phyloP scores from a whole-genome alignment of 768 basidiomycete genomes.

The Rhodotorula babjevae region DNA sequence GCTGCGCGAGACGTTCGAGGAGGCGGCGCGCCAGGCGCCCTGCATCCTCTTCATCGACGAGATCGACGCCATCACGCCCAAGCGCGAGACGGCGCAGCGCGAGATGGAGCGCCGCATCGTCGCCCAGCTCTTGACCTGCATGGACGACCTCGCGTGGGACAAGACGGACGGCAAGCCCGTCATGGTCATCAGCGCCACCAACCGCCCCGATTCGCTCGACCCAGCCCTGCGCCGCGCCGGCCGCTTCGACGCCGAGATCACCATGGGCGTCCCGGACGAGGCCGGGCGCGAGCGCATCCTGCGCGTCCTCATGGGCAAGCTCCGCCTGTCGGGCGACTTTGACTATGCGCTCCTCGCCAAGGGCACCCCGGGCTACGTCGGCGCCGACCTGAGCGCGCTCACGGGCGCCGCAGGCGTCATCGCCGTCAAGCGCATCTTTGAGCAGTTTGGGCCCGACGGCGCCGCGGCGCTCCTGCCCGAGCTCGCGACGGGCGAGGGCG shows the following conservation, averaged over 20 bases:
- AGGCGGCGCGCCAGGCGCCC: constrained; percentile 87
- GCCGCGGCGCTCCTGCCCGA: constrained; percentile 49
- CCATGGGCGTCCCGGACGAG: constrained; percentile 94
- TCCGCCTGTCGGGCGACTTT: constrained; percentile 80
- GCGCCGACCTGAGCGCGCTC: constrained; percentile 84
- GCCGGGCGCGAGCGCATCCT: constrained; percentile 83
- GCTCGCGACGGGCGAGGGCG: constrained; percentile 26
- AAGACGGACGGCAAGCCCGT: constrained; percentile 88
- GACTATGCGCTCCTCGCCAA: constrained; percentile 80
- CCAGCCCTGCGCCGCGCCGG: constrained; percentile 88
- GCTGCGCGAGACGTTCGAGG: constrained; percentile 89
- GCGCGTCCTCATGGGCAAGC: constrained; percentile 72
- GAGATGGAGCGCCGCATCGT: constrained; percentile 98
- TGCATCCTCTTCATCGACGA: constrained; percentile 96
- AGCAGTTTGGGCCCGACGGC: constrained; percentile 61
- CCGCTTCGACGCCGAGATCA: constrained; percentile 94
- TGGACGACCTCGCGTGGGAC: constrained; percentile 97
- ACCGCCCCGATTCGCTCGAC: constrained; percentile 90
- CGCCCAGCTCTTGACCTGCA: constrained; percentile 93
- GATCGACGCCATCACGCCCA: constrained; percentile 95
- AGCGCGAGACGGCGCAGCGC: constrained; percentile 92
- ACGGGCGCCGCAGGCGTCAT: constrained; percentile 91
- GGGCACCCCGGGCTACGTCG: constrained; percentile 93
- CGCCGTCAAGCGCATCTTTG: constrained; percentile 93
- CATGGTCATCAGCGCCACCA: constrained; percentile 92